A percentile compares a stretch with the other conserved stretches of the same genome.
Conservation (phyloP, 106 monocot species). For the Dendrobium officinale region DNA sequence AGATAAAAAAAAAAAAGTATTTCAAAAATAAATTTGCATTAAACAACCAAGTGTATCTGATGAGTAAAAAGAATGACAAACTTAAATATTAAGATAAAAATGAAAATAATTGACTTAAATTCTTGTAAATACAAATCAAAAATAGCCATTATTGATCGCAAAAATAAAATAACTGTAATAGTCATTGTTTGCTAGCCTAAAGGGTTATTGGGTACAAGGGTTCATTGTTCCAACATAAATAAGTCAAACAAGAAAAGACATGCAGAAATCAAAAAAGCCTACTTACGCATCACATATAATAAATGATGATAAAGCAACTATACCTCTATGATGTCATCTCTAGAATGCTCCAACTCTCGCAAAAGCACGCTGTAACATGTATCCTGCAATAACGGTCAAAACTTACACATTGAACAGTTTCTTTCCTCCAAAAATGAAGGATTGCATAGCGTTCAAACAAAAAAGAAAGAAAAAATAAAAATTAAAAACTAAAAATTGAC, state of each 20-base stretch:
- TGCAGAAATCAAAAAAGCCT: not conserved
- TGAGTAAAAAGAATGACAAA: not conserved
- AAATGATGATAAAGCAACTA: not conserved
- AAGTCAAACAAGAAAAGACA: not conserved
- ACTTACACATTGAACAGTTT: not conserved
- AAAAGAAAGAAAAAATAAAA: not conserved
- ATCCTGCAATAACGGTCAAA: constrained; percentile 35
- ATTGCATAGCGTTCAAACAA: not conserved
- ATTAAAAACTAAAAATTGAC: not conserved
- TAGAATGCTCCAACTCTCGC: constrained; percentile 60
- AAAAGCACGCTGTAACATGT: constrained; percentile 45
- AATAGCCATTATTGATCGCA: too few relatives aligned
- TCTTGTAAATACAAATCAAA: too few relatives aligned
- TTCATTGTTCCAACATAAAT: not conserved
- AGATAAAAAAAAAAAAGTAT: not conserved
- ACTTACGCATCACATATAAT: not conserved
- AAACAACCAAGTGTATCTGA: not conserved
- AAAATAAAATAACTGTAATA: too few relatives aligned
- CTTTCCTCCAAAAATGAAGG: not conserved
- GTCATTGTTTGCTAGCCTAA: too few relatives aligned
- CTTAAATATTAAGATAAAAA: not conserved
- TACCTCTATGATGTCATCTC: constrained; percentile 78
- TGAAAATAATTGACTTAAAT: too few relatives aligned
- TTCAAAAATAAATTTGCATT: not conserved
- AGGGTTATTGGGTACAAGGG: not conserved